phyloP scores from a whole-genome alignment of 2,329 filamentous ascomycete species.

The Neonectria neomacrospora region DNA sequence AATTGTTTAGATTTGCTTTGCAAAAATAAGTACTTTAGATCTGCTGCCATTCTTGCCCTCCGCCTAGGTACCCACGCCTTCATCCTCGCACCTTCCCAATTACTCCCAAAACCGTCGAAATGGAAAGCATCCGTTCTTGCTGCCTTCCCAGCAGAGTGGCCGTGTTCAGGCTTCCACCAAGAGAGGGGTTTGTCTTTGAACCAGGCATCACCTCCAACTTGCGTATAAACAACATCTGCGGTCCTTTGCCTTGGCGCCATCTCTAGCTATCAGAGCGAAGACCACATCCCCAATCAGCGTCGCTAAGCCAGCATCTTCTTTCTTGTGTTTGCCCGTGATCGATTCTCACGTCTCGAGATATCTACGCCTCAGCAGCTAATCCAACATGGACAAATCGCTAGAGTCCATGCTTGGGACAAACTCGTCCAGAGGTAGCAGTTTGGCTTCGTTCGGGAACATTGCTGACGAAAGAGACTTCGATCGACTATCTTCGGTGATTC shows the following conservation, averaged over 20 bases:
- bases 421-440: slow-evolving; percentile 11
- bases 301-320: not conserved
- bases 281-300: not conserved
- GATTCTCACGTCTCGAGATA: not conserved
- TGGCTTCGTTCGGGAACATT: slow-evolving; percentile 19
- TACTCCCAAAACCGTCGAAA: not conserved
- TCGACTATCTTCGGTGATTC: slow-evolving; percentile 19
- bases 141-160: not conserved
- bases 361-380: not conserved
- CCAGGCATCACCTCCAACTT: not conserved
- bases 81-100: not conserved
- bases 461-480: slow-evolving; percentile 27
- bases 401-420: not conserved
- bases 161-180: not conserved
- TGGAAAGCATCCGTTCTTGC: not conserved
- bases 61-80: not conserved
- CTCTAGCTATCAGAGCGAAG: not conserved
- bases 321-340: not conserved
- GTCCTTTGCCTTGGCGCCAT: not conserved
- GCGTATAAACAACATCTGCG: not conserved
- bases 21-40: not conserved
- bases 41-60: not conserved
- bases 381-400: slow-evolving; percentile 22
- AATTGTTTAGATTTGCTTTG: not conserved
- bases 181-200: not conserved